These are phyloP conservation scores for Ceratobasidium sp. DNA, from an alignment of 1,284 basidiomycete genomes.

Conservation along the genomic window DNA sequence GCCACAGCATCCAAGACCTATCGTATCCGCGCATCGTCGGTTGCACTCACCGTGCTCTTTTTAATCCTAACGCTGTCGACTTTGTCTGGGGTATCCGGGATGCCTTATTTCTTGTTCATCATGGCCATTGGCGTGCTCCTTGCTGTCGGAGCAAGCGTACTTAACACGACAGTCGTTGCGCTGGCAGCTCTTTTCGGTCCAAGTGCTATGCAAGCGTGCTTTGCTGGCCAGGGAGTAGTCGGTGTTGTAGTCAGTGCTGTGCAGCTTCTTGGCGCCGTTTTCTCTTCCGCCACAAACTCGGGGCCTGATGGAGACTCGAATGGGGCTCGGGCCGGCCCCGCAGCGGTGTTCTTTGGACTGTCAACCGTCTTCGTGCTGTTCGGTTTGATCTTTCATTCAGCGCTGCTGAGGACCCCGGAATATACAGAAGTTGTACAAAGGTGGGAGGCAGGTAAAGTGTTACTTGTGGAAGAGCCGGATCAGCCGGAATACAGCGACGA, in stretches of 20 bases:
- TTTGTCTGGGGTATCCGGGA: neutral
- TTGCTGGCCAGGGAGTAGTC: constrained; percentile 34
- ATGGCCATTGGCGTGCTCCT: constrained; percentile 51
- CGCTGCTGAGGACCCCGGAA: constrained; percentile 31
- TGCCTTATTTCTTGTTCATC: constrained; percentile 37
- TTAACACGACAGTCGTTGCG: constrained; percentile 52
- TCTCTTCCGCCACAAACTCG: constrained; percentile 50
- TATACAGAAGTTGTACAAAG: constrained; percentile 34
- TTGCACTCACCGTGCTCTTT: constrained; percentile 49
- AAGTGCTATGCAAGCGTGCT: constrained; percentile 38
- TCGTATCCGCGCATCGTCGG: constrained; percentile 44
- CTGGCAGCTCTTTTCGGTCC: constrained; percentile 39
- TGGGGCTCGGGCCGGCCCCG: constrained; percentile 59
- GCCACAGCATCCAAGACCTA: constrained; percentile 41
- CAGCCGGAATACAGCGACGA: constrained; percentile 36
- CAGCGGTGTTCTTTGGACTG: constrained; percentile 41
- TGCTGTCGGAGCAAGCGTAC: constrained; percentile 50
- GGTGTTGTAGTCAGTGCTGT: constrained; percentile 41
- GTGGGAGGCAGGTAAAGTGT: constrained; percentile 44
- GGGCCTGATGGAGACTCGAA: constrained; percentile 51
- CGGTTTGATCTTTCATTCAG: constrained; percentile 35
- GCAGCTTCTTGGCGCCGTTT: constrained; percentile 20
- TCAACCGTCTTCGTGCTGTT: constrained; percentile 38
- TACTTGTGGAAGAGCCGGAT: constrained; percentile 25
- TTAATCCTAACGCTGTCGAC: constrained; percentile 44